Evolutionary conservation across 371 early-diverging fungal species (phyloP).

Genomic region (Mucor irregularis): DNA sequence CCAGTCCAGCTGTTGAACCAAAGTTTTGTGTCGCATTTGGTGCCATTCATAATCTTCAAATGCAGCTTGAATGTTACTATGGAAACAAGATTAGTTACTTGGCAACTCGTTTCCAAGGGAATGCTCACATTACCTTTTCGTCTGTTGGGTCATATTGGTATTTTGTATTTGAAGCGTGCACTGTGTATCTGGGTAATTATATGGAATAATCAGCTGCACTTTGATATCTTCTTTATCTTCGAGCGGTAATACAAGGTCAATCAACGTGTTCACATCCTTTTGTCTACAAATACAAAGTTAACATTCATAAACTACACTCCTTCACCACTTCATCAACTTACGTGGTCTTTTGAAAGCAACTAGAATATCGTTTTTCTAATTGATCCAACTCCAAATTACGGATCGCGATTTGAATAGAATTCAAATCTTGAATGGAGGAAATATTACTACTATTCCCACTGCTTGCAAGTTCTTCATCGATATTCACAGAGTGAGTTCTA

Average conservation of each 20-base stretch:
- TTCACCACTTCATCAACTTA: neutral
- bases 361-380: conserved; percentile 34
- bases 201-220: conserved; percentile 33
- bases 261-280: conserved; percentile 14
- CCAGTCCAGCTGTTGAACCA: conserved; percentile 52
- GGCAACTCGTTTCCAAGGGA: neutral
- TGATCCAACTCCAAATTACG: conserved; percentile 45
- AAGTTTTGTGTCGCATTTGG: conserved; percentile 36
- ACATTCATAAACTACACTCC: neutral
- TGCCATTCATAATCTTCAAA: conserved; percentile 43
- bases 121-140: conserved; percentile 24
- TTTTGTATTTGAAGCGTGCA: conserved; percentile 40
- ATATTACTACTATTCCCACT: no score
- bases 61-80: conserved; percentile 34
- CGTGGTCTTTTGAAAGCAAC: conserved; percentile 26
- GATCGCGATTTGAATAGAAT: conserved; percentile 40
- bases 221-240: conserved; percentile 24
- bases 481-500: conserved; percentile 11
- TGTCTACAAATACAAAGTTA: neutral
- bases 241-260: conserved; percentile 28
- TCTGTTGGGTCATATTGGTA: conserved; percentile 18
- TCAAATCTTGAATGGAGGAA: conserved; percentile 11
- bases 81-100: neutral
- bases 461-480: conserved; percentile 16
- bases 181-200: conserved; percentile 38